These are phyloP conservation scores for Apiospora kogelbergensis DNA, from an alignment of 2,329 filamentous ascomycete genomes.

Conservation along the genomic window DNA sequence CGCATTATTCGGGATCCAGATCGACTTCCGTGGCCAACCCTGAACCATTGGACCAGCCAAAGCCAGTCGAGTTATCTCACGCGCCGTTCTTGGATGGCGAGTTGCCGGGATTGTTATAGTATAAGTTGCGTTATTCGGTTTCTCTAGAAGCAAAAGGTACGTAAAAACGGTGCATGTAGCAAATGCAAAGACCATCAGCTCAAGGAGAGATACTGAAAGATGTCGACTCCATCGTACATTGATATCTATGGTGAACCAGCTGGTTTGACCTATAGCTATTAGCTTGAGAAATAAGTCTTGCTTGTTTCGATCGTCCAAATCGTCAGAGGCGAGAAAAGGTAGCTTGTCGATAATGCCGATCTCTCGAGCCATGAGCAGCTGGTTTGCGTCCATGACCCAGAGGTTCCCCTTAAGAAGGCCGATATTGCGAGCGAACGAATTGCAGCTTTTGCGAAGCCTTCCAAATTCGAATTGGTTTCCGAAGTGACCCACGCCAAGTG, in stretches of 20 bases:
- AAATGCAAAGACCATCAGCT: not conserved
- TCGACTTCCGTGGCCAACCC: not conserved
- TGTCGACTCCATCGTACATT: not conserved
- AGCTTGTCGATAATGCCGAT: constrained; percentile 22
- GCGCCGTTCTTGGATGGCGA: not conserved
- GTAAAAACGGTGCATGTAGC: not conserved
- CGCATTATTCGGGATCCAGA: not conserved
- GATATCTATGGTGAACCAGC: not conserved
- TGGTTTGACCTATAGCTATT: constrained; percentile 18
- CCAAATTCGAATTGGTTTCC: not conserved
- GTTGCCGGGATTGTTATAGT: not conserved
- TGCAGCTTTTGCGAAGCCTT: not conserved
- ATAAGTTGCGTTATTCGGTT: not conserved
- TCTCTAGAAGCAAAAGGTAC: not conserved
- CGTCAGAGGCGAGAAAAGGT: constrained; percentile 19
- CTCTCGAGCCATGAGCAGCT: constrained; percentile 21
- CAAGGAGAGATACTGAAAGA: not conserved
- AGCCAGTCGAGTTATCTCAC: not conserved
- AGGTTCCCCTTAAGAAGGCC: not conserved
- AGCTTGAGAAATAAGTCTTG: constrained; percentile 25
- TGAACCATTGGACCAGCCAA: not conserved
- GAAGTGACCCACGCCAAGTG: not conserved
- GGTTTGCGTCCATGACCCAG: constrained; percentile 20
- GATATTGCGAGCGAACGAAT: not conserved
- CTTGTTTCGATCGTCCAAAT: constrained; percentile 24